A percentile compares a stretch with the other conserved stretches of the same genome.
Evolutionary conservation across 495 filamentous ascomycete species (phyloP).

Genomic region (Lasiosphaeria miniovina): DNA sequence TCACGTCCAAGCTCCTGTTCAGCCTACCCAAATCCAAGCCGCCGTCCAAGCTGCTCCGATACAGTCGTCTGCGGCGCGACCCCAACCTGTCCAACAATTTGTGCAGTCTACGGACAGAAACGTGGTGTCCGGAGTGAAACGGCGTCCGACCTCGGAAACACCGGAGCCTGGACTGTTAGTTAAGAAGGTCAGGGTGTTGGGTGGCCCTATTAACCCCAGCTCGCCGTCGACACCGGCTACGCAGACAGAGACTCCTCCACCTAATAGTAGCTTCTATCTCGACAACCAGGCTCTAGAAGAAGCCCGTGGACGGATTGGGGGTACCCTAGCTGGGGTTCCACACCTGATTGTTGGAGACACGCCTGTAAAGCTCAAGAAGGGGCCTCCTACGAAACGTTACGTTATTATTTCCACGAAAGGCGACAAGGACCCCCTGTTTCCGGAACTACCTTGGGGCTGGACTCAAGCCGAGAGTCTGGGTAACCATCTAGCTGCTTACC

Average conservation of each 20-base stretch:
- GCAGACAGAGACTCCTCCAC: neutral
- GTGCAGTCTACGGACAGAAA: slow-evolving; percentile 5
- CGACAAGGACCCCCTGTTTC: slow-evolving; percentile 26
- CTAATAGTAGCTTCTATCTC: slow-evolving; percentile 7
- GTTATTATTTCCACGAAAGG: slow-evolving; percentile 25
- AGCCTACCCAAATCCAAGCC: too few relatives aligned
- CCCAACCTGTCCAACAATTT: neutral
- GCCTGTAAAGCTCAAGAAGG: slow-evolving; percentile 26
- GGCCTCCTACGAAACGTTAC: slow-evolving; percentile 30
- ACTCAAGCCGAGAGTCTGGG: slow-evolving; percentile 28
- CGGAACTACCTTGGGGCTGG: slow-evolving; percentile 22
- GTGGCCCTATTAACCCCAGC: neutral
- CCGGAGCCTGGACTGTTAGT: slow-evolving; percentile 12
- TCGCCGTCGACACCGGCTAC: slow-evolving; percentile 2
- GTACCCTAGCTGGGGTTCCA: slow-evolving; percentile 22
- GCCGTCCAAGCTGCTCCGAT: slow-evolving; percentile 15
- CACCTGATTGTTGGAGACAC: slow-evolving; percentile 25
- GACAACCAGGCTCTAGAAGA: slow-evolving; percentile 19
- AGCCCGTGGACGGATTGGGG: slow-evolving; percentile 1
- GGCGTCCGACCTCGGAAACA: slow-evolving; percentile 11
- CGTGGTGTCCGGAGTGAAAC: slow-evolving; percentile 17
- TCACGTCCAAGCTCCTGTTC: too few relatives aligned
- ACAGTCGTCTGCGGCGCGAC: neutral
- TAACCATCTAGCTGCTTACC: slow-evolving; percentile 26
- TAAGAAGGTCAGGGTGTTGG: slow-evolving; percentile 25